phyloP scores from a whole-genome alignment of 441 rosid species.

The Arabidopsis lyrata region DNA sequence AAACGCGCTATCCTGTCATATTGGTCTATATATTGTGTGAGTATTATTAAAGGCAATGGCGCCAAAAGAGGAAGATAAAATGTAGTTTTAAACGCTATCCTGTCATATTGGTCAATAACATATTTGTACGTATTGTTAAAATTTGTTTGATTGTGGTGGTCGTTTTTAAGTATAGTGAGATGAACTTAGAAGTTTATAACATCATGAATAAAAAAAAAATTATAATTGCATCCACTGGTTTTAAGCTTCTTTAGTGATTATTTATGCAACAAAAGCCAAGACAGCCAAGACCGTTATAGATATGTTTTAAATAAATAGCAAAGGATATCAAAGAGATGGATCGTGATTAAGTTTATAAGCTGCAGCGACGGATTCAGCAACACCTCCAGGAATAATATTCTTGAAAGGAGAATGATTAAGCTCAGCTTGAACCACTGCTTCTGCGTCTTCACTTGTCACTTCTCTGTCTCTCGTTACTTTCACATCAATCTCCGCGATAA shows the following conservation, averaged over 20 bases:
- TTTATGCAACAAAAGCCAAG: slow-evolving; percentile 4
- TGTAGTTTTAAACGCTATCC: no score
- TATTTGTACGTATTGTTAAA: no score
- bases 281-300: not conserved
- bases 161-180: no score
- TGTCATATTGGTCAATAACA: no score
- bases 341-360: slow-evolving; percentile 35
- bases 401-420: slow-evolving; percentile 17
- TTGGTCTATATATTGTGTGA: not conserved
- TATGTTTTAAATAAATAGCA: not conserved
- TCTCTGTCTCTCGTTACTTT: slow-evolving; percentile 21
- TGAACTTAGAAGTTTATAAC: no score
- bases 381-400: slow-evolving; percentile 36
- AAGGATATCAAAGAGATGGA: slow-evolving; percentile 16
- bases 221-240: not conserved
- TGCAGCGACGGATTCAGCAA: slow-evolving; percentile 43
- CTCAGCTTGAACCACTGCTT: slow-evolving; percentile 45
- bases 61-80: not conserved
- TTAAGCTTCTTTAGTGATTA: not conserved
- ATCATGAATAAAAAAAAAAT: no score
- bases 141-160: no score
- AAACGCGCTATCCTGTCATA: not conserved
- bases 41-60: not conserved
- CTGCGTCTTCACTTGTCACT: slow-evolving; percentile 43
- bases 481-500: slow-evolving; percentile 37